Evolutionary conservation across 2,329 filamentous ascomycete species (phyloP).

Genomic region (Diaporthe longicolla): DNA sequence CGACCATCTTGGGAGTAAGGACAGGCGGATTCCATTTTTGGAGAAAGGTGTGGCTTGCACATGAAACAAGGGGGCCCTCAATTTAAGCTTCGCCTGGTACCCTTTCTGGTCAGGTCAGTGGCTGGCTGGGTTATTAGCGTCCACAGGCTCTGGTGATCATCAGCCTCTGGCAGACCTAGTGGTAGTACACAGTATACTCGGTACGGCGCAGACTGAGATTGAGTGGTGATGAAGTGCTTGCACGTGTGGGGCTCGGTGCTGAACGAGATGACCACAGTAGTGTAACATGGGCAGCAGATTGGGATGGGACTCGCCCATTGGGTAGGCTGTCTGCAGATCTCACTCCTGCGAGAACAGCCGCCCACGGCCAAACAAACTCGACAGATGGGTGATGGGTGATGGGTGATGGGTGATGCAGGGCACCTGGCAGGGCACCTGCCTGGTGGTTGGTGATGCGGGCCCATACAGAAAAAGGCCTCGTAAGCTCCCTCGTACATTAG

Average conservation of each 20-base stretch:
- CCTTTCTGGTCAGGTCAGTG: slow-evolving; percentile 7
- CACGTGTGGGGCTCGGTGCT: slow-evolving; percentile 4
- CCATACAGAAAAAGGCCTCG: background rate
- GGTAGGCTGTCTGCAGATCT: slow-evolving; percentile 9
- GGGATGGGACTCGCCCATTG: slow-evolving; percentile 24
- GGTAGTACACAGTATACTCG: no score
- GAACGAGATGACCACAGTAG: background rate
- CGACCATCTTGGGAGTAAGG: background rate
- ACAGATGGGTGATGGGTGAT: no score
- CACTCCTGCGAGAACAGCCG: background rate
- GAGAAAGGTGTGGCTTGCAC: slow-evolving; percentile 27
- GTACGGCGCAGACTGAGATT: background rate
- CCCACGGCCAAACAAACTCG: background rate
- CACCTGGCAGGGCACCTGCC: no score
- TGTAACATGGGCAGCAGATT: slow-evolving; percentile 21
- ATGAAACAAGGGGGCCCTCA: slow-evolving; percentile 34
- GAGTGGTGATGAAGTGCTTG: background rate
- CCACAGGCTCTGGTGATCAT: slow-evolving; percentile 8
- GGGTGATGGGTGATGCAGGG: no score
- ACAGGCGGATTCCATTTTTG: slow-evolving; percentile 22
- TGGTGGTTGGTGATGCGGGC: background rate
- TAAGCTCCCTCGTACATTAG: slow-evolving; percentile 20
- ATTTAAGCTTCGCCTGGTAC: slow-evolving; percentile 29
- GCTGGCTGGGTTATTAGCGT: background rate
- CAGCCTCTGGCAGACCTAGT: background rate